A percentile compares a stretch with the other conserved stretches of the same genome.
phyloP scores from a whole-genome alignment of 805 yeast species.

The Priceomyces castillae region DNA sequence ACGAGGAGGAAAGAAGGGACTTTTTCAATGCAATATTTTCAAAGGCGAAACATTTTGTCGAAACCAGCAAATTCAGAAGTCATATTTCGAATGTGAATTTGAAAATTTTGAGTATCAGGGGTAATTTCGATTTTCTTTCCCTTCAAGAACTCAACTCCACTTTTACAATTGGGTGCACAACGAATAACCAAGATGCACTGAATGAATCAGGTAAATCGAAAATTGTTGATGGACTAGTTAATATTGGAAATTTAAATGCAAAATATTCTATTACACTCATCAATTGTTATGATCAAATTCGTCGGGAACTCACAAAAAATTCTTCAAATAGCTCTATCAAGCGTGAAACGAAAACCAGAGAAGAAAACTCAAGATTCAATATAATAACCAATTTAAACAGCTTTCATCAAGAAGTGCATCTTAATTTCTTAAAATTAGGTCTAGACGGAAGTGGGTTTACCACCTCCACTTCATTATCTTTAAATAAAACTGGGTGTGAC shows the following conservation, averaged over 20 bases:
- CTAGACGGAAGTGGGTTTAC: neutral
- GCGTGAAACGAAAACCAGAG: neutral
- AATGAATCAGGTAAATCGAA: neutral
- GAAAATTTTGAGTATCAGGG: neutral
- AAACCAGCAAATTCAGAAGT: neutral
- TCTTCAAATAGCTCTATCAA: neutral
- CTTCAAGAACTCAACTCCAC: constrained; percentile 10
- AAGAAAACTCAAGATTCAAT: neutral
- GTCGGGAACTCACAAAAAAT: neutral
- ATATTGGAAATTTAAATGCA: neutral
- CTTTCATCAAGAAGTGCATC: neutral
- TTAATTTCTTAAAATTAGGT: neutral
- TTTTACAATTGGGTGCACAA: neutral
- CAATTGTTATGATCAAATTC: neutral
- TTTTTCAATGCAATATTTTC: constrained; percentile 18
- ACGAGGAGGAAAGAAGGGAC: constrained; percentile 22
- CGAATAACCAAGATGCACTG: neutral
- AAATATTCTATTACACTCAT: neutral
- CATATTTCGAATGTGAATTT: neutral
- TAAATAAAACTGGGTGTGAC: neutral
- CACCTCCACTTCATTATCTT: neutral
- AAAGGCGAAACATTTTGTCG: neutral
- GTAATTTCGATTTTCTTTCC: constrained; percentile 15
- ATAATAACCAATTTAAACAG: neutral
- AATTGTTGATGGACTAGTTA: neutral